Conservation (phyloP, 805 yeast genomes). For the Scheffersomyces lignosus region DNA sequence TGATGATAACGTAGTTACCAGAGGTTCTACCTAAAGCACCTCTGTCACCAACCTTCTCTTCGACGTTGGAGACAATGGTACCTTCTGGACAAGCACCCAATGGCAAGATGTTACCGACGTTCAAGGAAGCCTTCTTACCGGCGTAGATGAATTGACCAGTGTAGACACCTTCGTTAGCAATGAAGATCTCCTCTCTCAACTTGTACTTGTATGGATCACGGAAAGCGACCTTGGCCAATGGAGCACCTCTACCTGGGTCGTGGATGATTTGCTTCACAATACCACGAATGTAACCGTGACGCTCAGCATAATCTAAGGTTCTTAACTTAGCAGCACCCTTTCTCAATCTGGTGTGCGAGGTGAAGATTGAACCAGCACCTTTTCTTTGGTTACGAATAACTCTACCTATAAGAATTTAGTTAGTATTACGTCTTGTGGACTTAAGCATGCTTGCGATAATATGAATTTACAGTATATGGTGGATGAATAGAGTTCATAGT, state of each 20-base stretch:
- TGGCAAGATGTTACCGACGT: slow-evolving; percentile 96
- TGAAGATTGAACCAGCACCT: slow-evolving; percentile 99
- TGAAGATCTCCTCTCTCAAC: slow-evolving; percentile 96
- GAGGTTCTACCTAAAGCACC: slow-evolving; percentile 99
- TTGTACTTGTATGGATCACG: slow-evolving; percentile 99
- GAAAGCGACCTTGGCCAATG: slow-evolving; percentile 95
- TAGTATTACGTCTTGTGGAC: no score
- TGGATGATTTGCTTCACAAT: slow-evolving; percentile 97
- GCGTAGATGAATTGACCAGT: slow-evolving; percentile 99
- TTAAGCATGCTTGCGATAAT: no score
- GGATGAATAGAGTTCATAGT: no score
- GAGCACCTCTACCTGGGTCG: slow-evolving; percentile 99
- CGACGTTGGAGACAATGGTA: slow-evolving; percentile 97
- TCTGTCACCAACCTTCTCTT: slow-evolving; percentile 99
- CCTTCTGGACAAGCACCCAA: slow-evolving; percentile 98
- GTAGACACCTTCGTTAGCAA: slow-evolving; percentile 99
- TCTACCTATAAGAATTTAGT: slow-evolving; percentile 65
- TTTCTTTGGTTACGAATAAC: slow-evolving; percentile 99
- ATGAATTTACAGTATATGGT: no score
- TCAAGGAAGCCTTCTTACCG: slow-evolving; percentile 97
- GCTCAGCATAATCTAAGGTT: slow-evolving; percentile 98
- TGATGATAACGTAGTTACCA: slow-evolving; percentile 98
- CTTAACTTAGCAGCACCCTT: slow-evolving; percentile 99
- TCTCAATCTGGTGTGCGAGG: slow-evolving; percentile 99
- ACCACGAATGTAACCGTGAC: slow-evolving; percentile 99